These are phyloP conservation scores for Colletotrichum aenigma DNA, from an alignment of 2,329 filamentous ascomycete species.

Conservation along the genomic window DNA sequence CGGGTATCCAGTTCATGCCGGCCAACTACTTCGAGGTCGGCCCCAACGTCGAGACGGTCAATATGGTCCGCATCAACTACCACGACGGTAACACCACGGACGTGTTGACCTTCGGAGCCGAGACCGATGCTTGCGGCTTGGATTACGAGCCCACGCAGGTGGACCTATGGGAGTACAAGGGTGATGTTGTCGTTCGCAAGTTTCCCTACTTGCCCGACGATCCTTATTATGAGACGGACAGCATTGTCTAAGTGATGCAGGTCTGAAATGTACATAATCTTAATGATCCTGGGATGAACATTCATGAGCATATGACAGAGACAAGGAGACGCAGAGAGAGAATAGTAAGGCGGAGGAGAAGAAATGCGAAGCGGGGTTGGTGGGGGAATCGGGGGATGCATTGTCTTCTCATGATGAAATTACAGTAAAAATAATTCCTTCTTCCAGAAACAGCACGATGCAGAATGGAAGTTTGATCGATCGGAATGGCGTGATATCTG, in stretches of 20 bases:
- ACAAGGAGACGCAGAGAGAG: not conserved
- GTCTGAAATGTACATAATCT: not conserved
- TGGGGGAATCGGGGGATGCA: not conserved
- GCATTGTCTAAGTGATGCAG: not conserved
- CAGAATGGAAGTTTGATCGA: not conserved
- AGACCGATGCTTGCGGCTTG: slow-evolving; percentile 30
- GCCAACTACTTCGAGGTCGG: slow-evolving; percentile 43
- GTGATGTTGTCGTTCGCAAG: slow-evolving; percentile 12
- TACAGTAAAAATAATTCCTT: not conserved
- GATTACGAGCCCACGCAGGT: slow-evolving; percentile 29
- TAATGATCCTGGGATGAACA: not conserved
- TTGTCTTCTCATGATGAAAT: not conserved
- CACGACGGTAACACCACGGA: slow-evolving; percentile 31
- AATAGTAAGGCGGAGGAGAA: not conserved
- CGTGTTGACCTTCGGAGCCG: slow-evolving; percentile 36
- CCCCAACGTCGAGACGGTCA: slow-evolving; percentile 28
- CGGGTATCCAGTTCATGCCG: slow-evolving; percentile 41
- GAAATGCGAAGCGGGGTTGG: not conserved
- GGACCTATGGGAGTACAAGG: slow-evolving; percentile 32
- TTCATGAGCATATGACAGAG: slow-evolving; percentile 21
- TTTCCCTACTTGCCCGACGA: slow-evolving; percentile 8
- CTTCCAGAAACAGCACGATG: not conserved
- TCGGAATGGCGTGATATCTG: not conserved
- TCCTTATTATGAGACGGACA: slow-evolving; percentile 5
- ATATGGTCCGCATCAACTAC: slow-evolving; percentile 40